These are phyloP conservation scores for Phialophora expanda DNA, from an alignment of 2,329 filamentous ascomycete species.

Conservation along the genomic window DNA sequence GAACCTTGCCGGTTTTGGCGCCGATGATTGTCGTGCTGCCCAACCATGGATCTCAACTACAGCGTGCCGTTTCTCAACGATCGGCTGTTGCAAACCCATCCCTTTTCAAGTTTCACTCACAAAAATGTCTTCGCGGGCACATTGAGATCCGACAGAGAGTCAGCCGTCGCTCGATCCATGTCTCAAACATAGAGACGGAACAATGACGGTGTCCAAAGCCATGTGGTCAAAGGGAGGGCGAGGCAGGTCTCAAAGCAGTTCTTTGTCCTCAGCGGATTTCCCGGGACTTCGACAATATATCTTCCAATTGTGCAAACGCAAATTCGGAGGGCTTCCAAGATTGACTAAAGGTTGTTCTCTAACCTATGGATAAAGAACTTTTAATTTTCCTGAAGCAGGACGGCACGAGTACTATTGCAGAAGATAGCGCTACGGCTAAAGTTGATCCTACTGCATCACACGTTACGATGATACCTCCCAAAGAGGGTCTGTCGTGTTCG, in stretches of 20 bases:
- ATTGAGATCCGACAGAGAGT: constrained; percentile 3
- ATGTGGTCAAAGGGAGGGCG: constrained; percentile 5
- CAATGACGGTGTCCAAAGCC: constrained; percentile 14
- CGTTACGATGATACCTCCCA: not conserved
- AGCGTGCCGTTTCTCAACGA: not conserved
- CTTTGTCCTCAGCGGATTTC: constrained; percentile 13
- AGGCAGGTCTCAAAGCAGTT: constrained; percentile 17
- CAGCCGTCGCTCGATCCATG: not conserved
- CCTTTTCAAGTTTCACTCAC: not conserved
- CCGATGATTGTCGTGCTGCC: not conserved
- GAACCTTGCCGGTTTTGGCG: constrained; percentile 13
- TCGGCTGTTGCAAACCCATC: not conserved
- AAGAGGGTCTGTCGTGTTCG: not conserved
- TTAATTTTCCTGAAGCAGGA: not conserved
- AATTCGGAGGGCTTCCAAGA: not conserved
- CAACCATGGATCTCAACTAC: constrained; percentile 10
- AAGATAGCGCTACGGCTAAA: not conserved
- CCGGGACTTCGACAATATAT: not conserved
- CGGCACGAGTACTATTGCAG: not conserved
- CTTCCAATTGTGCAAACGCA: not conserved
- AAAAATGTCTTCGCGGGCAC: not conserved
- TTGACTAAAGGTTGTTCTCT: not conserved
- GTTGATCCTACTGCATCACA: not conserved
- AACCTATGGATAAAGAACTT: not conserved
- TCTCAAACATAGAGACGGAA: constrained; percentile 10